Base-by-base conservation (phyloP, 257 asterid species). In the Ocimum tenuiflorum region DNA sequence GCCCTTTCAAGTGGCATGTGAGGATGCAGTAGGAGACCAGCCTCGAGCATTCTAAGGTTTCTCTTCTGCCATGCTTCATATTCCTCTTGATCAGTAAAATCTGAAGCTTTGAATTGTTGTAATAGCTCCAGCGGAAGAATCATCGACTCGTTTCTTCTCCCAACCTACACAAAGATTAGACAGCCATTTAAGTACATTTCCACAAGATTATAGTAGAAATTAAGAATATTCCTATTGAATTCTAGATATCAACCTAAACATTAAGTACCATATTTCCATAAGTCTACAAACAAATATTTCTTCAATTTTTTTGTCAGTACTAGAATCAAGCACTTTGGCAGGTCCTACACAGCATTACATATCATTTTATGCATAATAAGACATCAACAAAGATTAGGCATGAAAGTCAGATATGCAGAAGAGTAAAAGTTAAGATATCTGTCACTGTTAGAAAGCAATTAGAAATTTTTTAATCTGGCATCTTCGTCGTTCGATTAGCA, bases 71-170 rank as follows among this genome's bases (percentile, higher is more conserved):
- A 94, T n/a, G 82, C 73, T 48, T 83, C 88, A 19, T 85, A 88
- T 72, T 94, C 99, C 79, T 69, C 81, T 71, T 79, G 95, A 72
- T 85, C 91, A 27, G 95, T 81, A 64, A 94, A 90, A 82, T 94
- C 99, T 6, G 97, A 81, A 64, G 97, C 80, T 78, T 94, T 90
- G 89, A 94, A 94, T 79, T 94, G 99, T 65, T 94, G 99, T 69
- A 94, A 86, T 47, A 94, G 86, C 89, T 94, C 99, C 8, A 94
- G 84, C 1, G 99, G 99, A 66, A 94, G 96, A 78, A 94, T 80
- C 70, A 79, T 77, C 17, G 95, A 73, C 71, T 94, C 99, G 0
- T 78, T 75, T 80, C 82, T 83, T 77, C 91, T 86, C 55, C 97
- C 97, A 57, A 89, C 91, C 98, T 91, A 63, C 65, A 68, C 39